Base-by-base conservation (phyloP, 2,329 filamentous ascomycete species). In the Fusarium austroafricanum region DNA sequence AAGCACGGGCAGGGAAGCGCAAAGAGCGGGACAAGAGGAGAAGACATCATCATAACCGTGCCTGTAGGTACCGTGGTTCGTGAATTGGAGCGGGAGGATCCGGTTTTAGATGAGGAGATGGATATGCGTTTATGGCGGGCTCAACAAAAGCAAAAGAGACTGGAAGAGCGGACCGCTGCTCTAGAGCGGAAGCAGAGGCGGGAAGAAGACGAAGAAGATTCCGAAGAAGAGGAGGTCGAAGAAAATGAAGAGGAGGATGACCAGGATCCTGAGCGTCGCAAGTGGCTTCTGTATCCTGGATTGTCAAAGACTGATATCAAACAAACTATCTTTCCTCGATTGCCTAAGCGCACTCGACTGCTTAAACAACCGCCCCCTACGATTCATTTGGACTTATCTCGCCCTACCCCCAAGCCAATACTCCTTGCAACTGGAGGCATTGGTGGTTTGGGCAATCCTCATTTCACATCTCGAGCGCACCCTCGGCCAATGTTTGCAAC, bases 21-120 rank as follows among this genome's bases (percentile, higher is more conserved):
- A 54, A 86, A 86, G 70, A 87, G 90, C 54, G 96, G 96, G 6
- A 89, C 90, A 72, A 86, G 93, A 67, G 96, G 96, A 49, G 90
- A 95, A 15, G 96, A 99, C 78, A 79, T 97, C 7, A 83, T 98
- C 73, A 89, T 99, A 65, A 91, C 92, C 31, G 96, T 99, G 0
- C 96, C 96, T 0, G 92, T 98, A 7, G 96, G 96, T 6, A 99
- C 96, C 0, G 89, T 99, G 4, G 86, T 99, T 5, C 86, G 92
- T 31, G 96, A 99, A 79, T 81, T 97, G 5, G 87, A 89, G 68
- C 86, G 96, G 37, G 82, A 89, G 53, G 94, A 98, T 75, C 93
- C 94, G 0, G 83, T 92, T 8, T 87, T 87, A 10, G 90, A 94
- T 51, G 91, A 94, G 73, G 76, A 75, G 12, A 71, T 79, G 29